Evolutionary conservation across 441 rosid species (phyloP).

Genomic region (Gossypium schwendimanii): DNA sequence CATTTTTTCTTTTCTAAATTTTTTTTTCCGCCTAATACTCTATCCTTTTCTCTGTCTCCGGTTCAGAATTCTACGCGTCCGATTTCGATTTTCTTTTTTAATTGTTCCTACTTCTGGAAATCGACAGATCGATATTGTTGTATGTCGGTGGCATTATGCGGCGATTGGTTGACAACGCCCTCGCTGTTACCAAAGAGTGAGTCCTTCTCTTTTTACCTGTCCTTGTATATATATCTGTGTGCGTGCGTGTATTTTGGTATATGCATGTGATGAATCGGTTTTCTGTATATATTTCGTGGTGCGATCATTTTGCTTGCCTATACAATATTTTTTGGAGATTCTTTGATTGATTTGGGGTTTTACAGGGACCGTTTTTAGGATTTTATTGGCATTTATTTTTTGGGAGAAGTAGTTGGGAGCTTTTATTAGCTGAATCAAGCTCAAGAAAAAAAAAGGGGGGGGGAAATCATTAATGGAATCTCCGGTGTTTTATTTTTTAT

Average conservation of each 20-base stretch:
- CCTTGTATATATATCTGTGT: background rate
- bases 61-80: background rate
- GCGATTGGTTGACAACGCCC: slow-evolving; percentile 66
- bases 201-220: slow-evolving; percentile 17
- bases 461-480: background rate
- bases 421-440: slow-evolving; percentile 2
- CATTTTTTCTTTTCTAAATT: background rate
- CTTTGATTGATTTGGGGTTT: background rate
- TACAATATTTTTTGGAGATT: background rate
- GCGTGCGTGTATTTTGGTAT: background rate
- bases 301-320: background rate
- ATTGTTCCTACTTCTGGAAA: background rate
- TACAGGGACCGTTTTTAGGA: background rate
- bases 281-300: background rate
- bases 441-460: background rate
- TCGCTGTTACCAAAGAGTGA: slow-evolving; percentile 82
- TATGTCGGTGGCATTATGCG: slow-evolving; percentile 32
- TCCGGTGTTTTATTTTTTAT: background rate
- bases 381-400: background rate
- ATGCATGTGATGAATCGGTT: background rate
- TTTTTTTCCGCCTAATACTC: too few relatives aligned
- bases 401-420: background rate
- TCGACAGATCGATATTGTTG: background rate
- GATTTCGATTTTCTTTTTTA: background rate
- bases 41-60: background rate